Conservation (phyloP, 1,139 yeast species). For the Lodderomyces pseudojiufengensis region DNA sequence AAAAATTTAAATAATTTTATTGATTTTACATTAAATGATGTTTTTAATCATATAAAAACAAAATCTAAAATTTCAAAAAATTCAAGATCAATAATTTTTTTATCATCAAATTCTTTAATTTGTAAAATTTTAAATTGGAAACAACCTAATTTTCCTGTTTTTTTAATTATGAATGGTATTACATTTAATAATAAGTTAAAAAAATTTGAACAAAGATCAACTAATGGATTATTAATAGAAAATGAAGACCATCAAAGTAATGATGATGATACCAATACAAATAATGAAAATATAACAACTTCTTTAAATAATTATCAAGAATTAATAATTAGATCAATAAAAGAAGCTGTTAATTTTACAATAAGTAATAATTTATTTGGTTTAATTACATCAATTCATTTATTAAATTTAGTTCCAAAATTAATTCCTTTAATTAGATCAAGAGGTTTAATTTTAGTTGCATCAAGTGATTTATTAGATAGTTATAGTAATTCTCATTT, state of each 20-base stretch:
- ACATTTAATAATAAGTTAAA: constrained; percentile 30
- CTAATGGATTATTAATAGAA: constrained; percentile 41
- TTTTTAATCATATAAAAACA: constrained; percentile 73
- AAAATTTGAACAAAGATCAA: constrained; percentile 38
- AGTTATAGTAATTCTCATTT: no score
- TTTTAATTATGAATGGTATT: constrained; percentile 73
- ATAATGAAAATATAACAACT: neutral
- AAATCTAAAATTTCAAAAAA: constrained; percentile 28
- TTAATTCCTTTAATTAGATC: constrained; percentile 72
- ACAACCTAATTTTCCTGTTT: constrained; percentile 96
- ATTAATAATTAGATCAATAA: constrained; percentile 41
- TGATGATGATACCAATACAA: neutral
- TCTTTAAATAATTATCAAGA: constrained; percentile 31
- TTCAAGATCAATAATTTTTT: constrained; percentile 68
- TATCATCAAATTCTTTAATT: constrained; percentile 81
- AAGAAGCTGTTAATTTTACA: constrained; percentile 62
- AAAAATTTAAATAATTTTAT: constrained; percentile 66
- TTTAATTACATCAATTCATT: constrained; percentile 66
- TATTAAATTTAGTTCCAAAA: constrained; percentile 71
- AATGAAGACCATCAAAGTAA: constrained; percentile 5
- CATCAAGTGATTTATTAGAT: constrained; percentile 39
- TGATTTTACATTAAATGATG: constrained; percentile 65
- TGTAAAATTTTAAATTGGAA: constrained; percentile 96
- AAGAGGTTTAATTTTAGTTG: constrained; percentile 79
- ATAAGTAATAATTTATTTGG: constrained; percentile 82